Evolutionary conservation across 805 yeast species (phyloP).

Genomic region (Candida mattraensis): DNA sequence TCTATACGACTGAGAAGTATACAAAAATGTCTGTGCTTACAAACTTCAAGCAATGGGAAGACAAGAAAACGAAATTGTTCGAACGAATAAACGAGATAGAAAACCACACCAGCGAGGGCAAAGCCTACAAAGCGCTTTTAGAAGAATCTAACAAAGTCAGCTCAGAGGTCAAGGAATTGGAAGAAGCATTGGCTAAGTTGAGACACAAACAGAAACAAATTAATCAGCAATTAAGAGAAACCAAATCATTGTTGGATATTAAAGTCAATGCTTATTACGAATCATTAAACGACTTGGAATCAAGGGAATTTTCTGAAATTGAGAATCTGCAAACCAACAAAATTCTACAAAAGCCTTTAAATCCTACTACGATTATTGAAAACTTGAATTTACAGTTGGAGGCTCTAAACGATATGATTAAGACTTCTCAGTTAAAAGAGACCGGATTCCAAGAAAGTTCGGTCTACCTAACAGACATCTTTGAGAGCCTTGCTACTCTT

Average conservation of each 20-base stretch:
- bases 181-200: constrained; percentile 35
- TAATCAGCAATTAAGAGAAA: constrained; percentile 40
- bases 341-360: constrained; percentile 13
- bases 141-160: constrained; percentile 36
- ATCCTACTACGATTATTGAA: constrained; percentile 21
- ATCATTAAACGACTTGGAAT: constrained; percentile 26
- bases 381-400: constrained; percentile 26
- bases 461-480: constrained; percentile 27
- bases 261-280: constrained; percentile 45
- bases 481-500: constrained; percentile 24
- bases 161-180: constrained; percentile 39
- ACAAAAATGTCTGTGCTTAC: constrained; percentile 29
- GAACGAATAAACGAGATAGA: constrained; percentile 39
- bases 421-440: constrained; percentile 18
- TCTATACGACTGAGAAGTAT: constrained; percentile 40
- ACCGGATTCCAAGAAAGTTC: constrained; percentile 23
- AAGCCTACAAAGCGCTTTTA: constrained; percentile 38
- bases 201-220: constrained; percentile 37
- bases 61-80: constrained; percentile 35
- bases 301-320: constrained; percentile 21
- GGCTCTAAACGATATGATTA: constrained; percentile 27
- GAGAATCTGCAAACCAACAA: constrained; percentile 13
- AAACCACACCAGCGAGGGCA: constrained; percentile 42
- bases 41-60: constrained; percentile 43
- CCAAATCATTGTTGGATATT: constrained; percentile 52